These are phyloP conservation scores for Helicocarpus griseus DNA, from an alignment of 2,329 filamentous ascomycete genomes.

Conservation along the genomic window DNA sequence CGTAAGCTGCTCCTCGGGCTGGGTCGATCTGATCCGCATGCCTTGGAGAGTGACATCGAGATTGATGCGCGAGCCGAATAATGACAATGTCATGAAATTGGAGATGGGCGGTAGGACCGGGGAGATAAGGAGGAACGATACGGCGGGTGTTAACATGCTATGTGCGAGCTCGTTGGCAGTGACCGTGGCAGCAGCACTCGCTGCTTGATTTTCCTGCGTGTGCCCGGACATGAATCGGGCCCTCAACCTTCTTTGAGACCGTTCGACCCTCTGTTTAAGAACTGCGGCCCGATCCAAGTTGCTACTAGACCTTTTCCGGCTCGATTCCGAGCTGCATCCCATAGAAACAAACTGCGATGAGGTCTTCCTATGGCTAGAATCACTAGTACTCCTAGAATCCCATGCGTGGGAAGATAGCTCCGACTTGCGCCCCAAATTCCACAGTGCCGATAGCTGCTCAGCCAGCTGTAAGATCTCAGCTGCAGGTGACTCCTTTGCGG, in stretches of 20 bases:
- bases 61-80: slow-evolving; percentile 25
- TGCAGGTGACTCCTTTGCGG: slow-evolving; percentile 46
- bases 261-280: slow-evolving; percentile 32
- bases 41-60: slow-evolving; percentile 19
- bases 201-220: not conserved
- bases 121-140: slow-evolving; percentile 53
- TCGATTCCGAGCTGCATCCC: not conserved
- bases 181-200: not conserved
- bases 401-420: slow-evolving; percentile 14
- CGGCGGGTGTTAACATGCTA: slow-evolving; percentile 16
- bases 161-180: slow-evolving; percentile 9
- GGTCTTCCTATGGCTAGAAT: not conserved
- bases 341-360: not conserved
- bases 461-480: slow-evolving; percentile 64
- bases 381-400: slow-evolving; percentile 15
- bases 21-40: slow-evolving; percentile 22
- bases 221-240: slow-evolving; percentile 9
- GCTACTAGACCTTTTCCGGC: not conserved
- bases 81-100: slow-evolving; percentile 53
- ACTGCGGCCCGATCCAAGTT: slow-evolving; percentile 14
- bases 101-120: slow-evolving; percentile 49
- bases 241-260: slow-evolving; percentile 21
- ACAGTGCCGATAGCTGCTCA: slow-evolving; percentile 55
- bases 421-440: slow-evolving; percentile 40
- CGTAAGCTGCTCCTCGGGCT: slow-evolving; percentile 47